Conservation (phyloP, 495 filamentous ascomycete species). For the Halenospora varia region DNA sequence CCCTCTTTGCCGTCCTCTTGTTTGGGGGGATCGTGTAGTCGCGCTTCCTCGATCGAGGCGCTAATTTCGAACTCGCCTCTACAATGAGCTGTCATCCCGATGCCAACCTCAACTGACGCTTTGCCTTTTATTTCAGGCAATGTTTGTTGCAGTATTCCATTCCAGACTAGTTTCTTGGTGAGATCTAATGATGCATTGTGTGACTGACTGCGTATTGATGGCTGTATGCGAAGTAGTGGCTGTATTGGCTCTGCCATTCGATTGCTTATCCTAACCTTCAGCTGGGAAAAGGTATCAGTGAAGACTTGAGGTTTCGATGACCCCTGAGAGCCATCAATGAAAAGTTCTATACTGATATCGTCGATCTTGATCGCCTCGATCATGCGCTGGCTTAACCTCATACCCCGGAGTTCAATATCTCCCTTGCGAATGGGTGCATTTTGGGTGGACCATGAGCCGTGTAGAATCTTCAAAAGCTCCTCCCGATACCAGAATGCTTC, state of each 20-base stretch:
- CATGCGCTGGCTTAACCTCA: conserved; percentile 74
- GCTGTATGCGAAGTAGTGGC: conserved; percentile 73
- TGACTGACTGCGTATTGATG: conserved; percentile 68
- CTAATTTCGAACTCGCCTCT: conserved; percentile 79
- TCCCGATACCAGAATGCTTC: conserved; percentile 94
- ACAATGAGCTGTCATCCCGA: conserved; percentile 69
- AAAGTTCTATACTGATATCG: conserved; percentile 68
- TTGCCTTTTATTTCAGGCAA: conserved; percentile 57
- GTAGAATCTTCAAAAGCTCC: conserved; percentile 67
- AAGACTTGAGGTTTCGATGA: conserved; percentile 31
- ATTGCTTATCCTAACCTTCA: conserved; percentile 67
- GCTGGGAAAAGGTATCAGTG: conserved; percentile 67
- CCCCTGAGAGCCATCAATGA: conserved; percentile 32
- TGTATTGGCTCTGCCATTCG: conserved; percentile 62
- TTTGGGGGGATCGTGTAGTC: conserved; percentile 29
- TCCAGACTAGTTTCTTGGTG: conserved; percentile 77
- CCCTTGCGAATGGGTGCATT: conserved; percentile 53
- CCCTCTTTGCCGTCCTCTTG: conserved; percentile 19
- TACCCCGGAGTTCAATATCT: conserved; percentile 66
- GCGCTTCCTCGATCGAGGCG: conserved; percentile 77
- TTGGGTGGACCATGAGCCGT: conserved; percentile 65
- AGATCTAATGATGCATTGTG: conserved; percentile 75
- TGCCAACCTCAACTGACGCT: conserved; percentile 47
- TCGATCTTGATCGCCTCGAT: conserved; percentile 79
- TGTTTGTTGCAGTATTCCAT: conserved; percentile 73